phyloP scores from a whole-genome alignment of 148 eudicot species.

The Camellia lanceoleosa region DNA sequence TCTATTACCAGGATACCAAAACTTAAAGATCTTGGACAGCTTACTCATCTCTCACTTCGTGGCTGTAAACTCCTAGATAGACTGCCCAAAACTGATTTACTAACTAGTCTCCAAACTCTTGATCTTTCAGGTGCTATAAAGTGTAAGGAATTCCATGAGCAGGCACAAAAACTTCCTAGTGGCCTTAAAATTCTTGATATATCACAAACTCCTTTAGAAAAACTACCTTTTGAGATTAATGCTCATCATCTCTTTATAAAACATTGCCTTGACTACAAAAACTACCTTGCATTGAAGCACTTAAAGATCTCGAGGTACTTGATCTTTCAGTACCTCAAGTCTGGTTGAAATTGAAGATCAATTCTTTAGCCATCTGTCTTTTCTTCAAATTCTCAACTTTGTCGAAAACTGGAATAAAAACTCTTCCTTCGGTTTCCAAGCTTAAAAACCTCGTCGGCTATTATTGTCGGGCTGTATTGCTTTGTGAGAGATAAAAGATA shows the following conservation, averaged over 20 bases:
- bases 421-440: slow-evolving; percentile 23
- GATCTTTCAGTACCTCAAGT: background rate
- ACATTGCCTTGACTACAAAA: slow-evolving; percentile 13
- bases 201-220: slow-evolving; percentile 14
- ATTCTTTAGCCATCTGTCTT: too few species aligned
- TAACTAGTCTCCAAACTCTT: slow-evolving; percentile 22
- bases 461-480: slow-evolving; percentile 8
- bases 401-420: slow-evolving; percentile 16
- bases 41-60: slow-evolving; percentile 30
- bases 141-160: slow-evolving; percentile 23
- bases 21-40: slow-evolving; percentile 9
- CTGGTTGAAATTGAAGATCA: too few species aligned
- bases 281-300: background rate
- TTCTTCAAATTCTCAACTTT: slow-evolving; percentile 4
- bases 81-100: slow-evolving; percentile 7
- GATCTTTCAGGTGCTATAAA: slow-evolving; percentile 26
- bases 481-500: slow-evolving; percentile 17
- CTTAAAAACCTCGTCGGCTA: slow-evolving; percentile 16
- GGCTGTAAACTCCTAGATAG: slow-evolving; percentile 17
- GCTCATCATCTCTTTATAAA: slow-evolving; percentile 20
- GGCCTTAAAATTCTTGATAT: slow-evolving; percentile 24
- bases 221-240: slow-evolving; percentile 16
- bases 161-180: background rate
- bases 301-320: slow-evolving; percentile 23
- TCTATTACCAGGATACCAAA: slow-evolving; percentile 19